Evolutionary conservation across 768 basidiomycete genomes (phyloP), one percentile per base, ranked within the genome.

Genomic region (Tylopilus felleus): DNA sequence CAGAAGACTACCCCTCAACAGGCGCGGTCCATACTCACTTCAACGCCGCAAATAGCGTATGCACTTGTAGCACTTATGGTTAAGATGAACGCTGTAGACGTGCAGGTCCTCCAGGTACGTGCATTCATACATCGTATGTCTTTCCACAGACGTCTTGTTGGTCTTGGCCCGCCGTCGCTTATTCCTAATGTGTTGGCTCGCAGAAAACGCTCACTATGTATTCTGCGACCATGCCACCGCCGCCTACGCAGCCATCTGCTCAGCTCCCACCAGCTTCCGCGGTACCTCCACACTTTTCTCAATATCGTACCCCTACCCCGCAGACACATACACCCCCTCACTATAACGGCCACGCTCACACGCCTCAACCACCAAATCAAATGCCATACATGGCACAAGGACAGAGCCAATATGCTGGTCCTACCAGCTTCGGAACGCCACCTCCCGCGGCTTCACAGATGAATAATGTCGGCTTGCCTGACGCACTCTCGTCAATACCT

Each of bases 31-130:
- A 87, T 91, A 61, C 75, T 91, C 40, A 85, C 86, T 59, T 75
- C 77, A 16, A 86, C 88, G 56, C 88, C 88, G 0, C 83, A 84
- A 49, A 88, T 91, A 52, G 83, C 88, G 0, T 90, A 88, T 67
- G 86, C 85, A 2, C 73, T 91, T 0, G 86, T 91, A 53, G 78
- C 79, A 0, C 79, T 90, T 35, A 88, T 90, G 87, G 87, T 89
- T 21, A 82, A 81, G 52, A 82, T 90, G 72, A 83, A 85, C 52
- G 86, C 85, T 0, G 77, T 90, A 35, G 82, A 89, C 47, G 75
- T 87, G 45, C 84, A 89, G 42, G 86, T 89, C 8, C 82, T 90
- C 59, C 86, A 89, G 75, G 88, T 88, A 55, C 38, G 73, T 39
- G 10, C 19, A 1, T 36, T 33, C 39, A 31, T 19, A 19, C 28